phyloP scores from a whole-genome alignment of 2,329 filamentous ascomycete genomes.

The Fusarium continuum region DNA sequence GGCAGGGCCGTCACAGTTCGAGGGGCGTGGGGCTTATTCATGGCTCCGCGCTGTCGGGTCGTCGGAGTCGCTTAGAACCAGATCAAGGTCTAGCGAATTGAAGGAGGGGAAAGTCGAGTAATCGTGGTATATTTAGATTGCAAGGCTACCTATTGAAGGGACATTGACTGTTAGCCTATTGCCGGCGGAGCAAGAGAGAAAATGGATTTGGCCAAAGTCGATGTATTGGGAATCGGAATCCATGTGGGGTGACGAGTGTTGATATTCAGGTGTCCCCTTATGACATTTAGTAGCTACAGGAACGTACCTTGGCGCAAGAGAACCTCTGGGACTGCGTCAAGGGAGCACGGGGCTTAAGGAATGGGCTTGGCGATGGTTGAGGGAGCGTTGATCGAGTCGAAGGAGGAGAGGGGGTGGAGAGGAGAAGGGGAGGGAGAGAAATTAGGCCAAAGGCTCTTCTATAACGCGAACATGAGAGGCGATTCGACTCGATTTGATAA shows the following conservation, averaged over 20 bases:
- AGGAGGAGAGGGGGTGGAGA: constrained; percentile 14
- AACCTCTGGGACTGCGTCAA: constrained; percentile 20
- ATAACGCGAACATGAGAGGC: constrained; percentile 50
- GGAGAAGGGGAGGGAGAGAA: constrained; percentile 31
- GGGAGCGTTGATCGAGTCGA: constrained; percentile 26
- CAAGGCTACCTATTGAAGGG: constrained; percentile 1
- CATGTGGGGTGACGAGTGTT: constrained; percentile 34
- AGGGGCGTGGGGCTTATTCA: constrained; percentile 45
- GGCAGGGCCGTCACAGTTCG: constrained; percentile 42
- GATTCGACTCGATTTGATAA: constrained; percentile 3
- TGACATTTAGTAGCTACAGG: constrained; percentile 4
- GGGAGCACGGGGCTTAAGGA: constrained; percentile 18
- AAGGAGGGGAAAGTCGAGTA: constrained; percentile 10
- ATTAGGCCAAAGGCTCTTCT: constrained; percentile 44
- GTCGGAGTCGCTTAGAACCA: constrained; percentile 37
- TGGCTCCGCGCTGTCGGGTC: constrained; percentile 41
- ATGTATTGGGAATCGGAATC: neutral
- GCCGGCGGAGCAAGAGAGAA: neutral
- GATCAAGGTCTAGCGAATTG: constrained; percentile 22
- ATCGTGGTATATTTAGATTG: constrained; percentile 9
- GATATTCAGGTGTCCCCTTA: neutral
- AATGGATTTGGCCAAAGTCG: constrained; percentile 15
- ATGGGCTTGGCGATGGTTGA: constrained; percentile 24
- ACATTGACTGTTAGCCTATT: constrained; percentile 20
- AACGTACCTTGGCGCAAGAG: constrained; percentile 35